A percentile compares a stretch with the other conserved stretches of the same genome.
These are phyloP conservation scores for Letharia columbiana DNA, from an alignment of 495 filamentous ascomycete species.

Conservation along the genomic window DNA sequence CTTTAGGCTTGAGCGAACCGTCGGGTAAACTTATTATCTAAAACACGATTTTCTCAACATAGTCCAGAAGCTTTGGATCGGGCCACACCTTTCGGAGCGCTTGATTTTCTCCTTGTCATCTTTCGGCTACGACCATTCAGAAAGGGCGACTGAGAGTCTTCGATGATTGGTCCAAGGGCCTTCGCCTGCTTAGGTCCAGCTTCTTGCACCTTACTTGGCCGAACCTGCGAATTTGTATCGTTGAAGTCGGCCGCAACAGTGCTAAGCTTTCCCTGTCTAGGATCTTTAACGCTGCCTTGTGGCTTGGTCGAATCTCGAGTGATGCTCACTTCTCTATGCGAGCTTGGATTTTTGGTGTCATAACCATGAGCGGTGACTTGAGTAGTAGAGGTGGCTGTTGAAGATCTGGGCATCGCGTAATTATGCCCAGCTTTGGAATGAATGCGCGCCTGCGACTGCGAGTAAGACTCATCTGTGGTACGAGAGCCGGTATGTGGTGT, in stretches of 20 bases:
- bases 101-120: slow-evolving; percentile 1
- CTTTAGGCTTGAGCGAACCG: slow-evolving; percentile 3
- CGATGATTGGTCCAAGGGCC: slow-evolving; percentile 15
- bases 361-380: not conserved
- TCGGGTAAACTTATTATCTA: slow-evolving; percentile 6
- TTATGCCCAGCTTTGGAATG: not conserved
- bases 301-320: not conserved
- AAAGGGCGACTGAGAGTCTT: slow-evolving; percentile 21
- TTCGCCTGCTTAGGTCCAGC: not conserved
- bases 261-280: slow-evolving; percentile 13
- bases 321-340: not conserved
- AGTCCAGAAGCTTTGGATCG: no score
- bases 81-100: slow-evolving; percentile 3
- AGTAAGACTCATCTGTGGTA: not conserved
- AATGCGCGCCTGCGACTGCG: not conserved
- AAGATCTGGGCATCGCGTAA: not conserved
- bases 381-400: not conserved
- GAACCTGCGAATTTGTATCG: not conserved
- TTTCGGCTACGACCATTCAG: slow-evolving; percentile 17
- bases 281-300: slow-evolving; percentile 5
- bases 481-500: not conserved
- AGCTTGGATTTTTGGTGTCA: not conserved
- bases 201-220: slow-evolving; percentile 2
- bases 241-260: slow-evolving; percentile 11
- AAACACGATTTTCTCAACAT: not conserved